A percentile compares a stretch with the other conserved stretches of the same genome.
phyloP scores from a whole-genome alignment of 2,329 filamentous ascomycete genomes.

The Helminthosporium solani region DNA sequence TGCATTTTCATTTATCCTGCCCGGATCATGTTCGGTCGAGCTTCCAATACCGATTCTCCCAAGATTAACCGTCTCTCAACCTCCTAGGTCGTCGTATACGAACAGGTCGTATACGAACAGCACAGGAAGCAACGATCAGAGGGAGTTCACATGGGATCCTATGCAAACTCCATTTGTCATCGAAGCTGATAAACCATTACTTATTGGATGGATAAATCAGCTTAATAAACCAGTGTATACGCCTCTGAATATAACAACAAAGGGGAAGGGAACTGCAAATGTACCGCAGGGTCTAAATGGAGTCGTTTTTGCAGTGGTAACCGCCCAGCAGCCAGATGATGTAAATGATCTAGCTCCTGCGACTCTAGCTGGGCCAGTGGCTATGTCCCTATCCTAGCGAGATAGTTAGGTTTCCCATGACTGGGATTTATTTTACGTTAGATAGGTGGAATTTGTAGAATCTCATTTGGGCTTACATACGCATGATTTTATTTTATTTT shows the following conservation, averaged over 20 bases:
- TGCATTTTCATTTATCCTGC: constrained; percentile 10
- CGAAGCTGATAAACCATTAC: constrained; percentile 8
- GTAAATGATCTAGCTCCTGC: constrained; percentile 6
- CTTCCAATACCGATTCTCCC: constrained; percentile 11
- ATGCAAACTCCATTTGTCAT: constrained; percentile 8
- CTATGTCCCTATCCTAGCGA: constrained; percentile 5
- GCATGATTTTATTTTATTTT: background rate
- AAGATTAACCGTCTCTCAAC: constrained; percentile 7
- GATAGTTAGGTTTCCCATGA: constrained; percentile 5
- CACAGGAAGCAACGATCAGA: constrained; percentile 7
- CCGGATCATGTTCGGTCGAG: constrained; percentile 7
- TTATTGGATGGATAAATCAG: constrained; percentile 8
- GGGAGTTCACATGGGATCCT: constrained; percentile 8
- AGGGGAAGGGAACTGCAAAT: constrained; percentile 7
- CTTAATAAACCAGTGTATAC: constrained; percentile 11
- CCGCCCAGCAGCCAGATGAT: constrained; percentile 6
- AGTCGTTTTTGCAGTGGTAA: constrained; percentile 8
- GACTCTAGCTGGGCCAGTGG: constrained; percentile 4
- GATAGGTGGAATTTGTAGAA: constrained; percentile 6
- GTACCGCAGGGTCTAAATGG: constrained; percentile 8
- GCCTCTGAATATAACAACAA: constrained; percentile 8
- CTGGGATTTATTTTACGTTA: constrained; percentile 6
- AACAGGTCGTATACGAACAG: constrained; percentile 8
- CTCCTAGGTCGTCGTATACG: constrained; percentile 1
- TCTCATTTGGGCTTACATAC: background rate